Evolutionary conservation across 1,284 basidiomycete species (phyloP).

Genomic region (Cryptococcus sp.): DNA sequence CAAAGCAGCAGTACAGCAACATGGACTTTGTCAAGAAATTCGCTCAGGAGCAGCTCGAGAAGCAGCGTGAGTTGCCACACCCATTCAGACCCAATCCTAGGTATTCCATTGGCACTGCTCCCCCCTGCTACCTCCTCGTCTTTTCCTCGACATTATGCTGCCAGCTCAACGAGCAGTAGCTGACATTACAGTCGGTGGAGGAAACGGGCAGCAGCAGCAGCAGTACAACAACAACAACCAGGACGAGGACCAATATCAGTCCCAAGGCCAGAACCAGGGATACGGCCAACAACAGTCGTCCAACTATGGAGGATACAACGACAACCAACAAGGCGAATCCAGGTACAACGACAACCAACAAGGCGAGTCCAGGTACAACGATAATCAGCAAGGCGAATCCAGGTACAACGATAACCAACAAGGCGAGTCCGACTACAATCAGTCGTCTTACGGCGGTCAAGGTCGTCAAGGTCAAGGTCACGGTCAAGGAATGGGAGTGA

Average conservation of each 20-base stretch:
- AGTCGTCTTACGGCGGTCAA: not conserved
- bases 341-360: not conserved
- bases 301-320: conserved; percentile 1
- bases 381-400: not conserved
- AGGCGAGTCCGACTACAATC: not conserved
- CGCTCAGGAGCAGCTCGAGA: conserved; percentile 20
- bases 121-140: not conserved
- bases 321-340: not conserved
- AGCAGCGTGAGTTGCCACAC: conserved; percentile 12
- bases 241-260: not conserved
- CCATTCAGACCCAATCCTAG: not conserved
- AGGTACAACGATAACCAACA: not conserved
- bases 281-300: too few species aligned
- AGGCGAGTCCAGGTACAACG: not conserved
- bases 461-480: conserved; percentile 7
- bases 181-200: not conserved
- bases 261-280: not conserved
- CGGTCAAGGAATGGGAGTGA: conserved; percentile 18
- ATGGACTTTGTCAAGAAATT: conserved; percentile 36
- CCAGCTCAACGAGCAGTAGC: not conserved
- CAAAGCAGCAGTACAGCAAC: too few species aligned
- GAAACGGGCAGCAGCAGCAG: conserved; percentile 3
- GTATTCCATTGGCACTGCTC: not conserved
- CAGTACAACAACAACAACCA: not conserved
- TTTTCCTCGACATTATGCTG: not conserved